phyloP scores from a whole-genome alignment of 106 monocot genomes.

The Acorus calamus region DNA sequence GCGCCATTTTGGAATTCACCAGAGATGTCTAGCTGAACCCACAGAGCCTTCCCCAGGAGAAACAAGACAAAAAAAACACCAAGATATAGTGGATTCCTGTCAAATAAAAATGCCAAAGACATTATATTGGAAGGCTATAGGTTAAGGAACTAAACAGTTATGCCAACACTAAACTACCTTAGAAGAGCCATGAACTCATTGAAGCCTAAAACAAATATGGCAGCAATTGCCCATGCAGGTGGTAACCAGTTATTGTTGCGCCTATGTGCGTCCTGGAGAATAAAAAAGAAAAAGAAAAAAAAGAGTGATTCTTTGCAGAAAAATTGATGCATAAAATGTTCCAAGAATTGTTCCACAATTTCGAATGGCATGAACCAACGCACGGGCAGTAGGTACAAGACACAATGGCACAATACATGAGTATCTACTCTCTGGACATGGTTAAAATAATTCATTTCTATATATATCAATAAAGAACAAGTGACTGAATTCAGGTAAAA shows the following conservation, averaged over 20 bases:
- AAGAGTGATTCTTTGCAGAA: background rate
- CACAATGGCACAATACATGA: too few relatives aligned
- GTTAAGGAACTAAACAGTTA: background rate
- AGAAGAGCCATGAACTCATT: slow-evolving; percentile 94
- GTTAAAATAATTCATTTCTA: too few relatives aligned
- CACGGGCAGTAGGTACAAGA: too few relatives aligned
- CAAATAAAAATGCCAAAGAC: background rate
- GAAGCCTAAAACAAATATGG: slow-evolving; percentile 78
- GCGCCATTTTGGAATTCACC: slow-evolving; percentile 76
- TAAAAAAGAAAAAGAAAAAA: too few relatives aligned
- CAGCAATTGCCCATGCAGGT: slow-evolving; percentile 89
- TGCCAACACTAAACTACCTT: slow-evolving; percentile 30
- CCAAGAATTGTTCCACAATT: too few relatives aligned
- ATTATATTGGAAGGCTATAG: background rate
- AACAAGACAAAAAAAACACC: slow-evolving; percentile 64
- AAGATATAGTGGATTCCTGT: slow-evolving; percentile 86
- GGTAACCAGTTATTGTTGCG: slow-evolving; percentile 92
- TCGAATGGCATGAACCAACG: too few relatives aligned
- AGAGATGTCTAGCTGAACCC: slow-evolving; percentile 91
- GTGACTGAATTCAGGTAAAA: too few relatives aligned
- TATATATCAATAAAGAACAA: too few relatives aligned
- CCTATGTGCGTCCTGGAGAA: slow-evolving; percentile 71
- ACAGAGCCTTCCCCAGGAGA: slow-evolving; percentile 79
- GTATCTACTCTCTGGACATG: too few relatives aligned
- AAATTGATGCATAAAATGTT: background rate